Base-by-base conservation (phyloP, 495 filamentous ascomycete species). In the Aspergillus sparsus region DNA sequence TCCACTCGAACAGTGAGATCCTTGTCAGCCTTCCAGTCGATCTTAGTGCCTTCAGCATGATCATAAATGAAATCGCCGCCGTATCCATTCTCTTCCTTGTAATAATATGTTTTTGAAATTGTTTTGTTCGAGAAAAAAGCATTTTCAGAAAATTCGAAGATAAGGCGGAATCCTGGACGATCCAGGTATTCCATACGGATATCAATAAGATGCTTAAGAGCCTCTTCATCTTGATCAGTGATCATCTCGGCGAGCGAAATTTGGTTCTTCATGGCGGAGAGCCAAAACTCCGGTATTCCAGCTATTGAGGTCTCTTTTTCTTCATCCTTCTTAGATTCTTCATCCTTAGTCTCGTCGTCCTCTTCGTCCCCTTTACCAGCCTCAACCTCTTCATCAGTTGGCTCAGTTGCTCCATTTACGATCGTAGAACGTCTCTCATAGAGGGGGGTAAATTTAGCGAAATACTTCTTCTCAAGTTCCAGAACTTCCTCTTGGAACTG, bases 1-100 rank as follows among this genome's bases (percentile, higher is more conserved):
- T 99, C 94, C n/a, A 97, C 79, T 64, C 90, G 87, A 53, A 97
- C 89, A 42, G 94, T 99, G 62, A 98, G 82, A 68, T 99, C 94
- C 72, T 96, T 89, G 64, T 88, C 89, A 15, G 83, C 72, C 80
- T 97, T 97, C 94, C 94, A 99, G 67, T 96, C 88, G 70, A 99
- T 97, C 83, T 93, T 93, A 72, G 96, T 89, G 55, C 95, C 94
- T 73, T 98, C 93, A 61, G 94, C 94, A 71, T 98, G 95, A 73
- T 99, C 94, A 73, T 99, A 99, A 76, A 99, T 98, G 80, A 98
- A 99, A 72, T 99, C 94, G 62, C 94, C 94, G 66, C 91, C 92
- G 67, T 98, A 98, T 44, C 94, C 94, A 71, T 86, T 97, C 85
- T 99, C 95, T 70, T 95, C 93, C 78, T 97, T 96, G 82, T 99